Evolutionary conservation across 495 filamentous ascomycete genomes (phyloP).

Genomic region (Talaromyces ruber): DNA sequence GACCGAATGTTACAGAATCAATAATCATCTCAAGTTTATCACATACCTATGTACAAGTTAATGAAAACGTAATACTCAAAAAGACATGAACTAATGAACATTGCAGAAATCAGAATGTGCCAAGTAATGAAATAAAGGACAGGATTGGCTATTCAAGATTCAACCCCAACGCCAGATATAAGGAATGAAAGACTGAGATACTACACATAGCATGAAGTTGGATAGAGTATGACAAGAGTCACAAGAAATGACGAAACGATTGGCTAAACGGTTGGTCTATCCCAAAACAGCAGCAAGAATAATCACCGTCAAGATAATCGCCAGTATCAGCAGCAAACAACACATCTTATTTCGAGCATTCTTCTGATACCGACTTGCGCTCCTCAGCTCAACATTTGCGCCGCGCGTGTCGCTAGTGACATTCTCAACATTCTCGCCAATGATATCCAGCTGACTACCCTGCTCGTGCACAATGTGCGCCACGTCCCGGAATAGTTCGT

Average conservation of each 20-base stretch:
- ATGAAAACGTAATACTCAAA: not conserved
- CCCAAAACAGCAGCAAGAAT: constrained; percentile 74
- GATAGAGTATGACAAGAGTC: not conserved
- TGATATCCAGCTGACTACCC: constrained; percentile 81
- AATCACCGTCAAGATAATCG: constrained; percentile 79
- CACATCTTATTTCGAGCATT: constrained; percentile 86
- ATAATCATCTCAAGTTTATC: not conserved
- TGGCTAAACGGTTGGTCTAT: constrained; percentile 12
- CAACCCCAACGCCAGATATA: not conserved
- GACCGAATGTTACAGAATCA: too few species aligned
- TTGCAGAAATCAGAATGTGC: not conserved
- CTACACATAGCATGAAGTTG: not conserved
- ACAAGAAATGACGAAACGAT: not conserved
- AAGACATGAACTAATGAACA: not conserved
- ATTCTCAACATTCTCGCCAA: constrained; percentile 76
- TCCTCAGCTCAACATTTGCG: constrained; percentile 74
- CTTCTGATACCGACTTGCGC: constrained; percentile 85
- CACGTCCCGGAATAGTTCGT: constrained; percentile 93
- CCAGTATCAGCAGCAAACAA: constrained; percentile 84
- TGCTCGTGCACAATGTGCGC: constrained; percentile 94
- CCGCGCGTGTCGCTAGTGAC: constrained; percentile 72
- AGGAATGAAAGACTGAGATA: not conserved
- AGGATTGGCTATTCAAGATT: not conserved
- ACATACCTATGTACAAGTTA: not conserved
- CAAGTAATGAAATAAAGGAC: not conserved